Percentiles rank a stretch among this genome's conserved stretches.
Evolutionary conservation across 169 alveolate species (phyloP).

Genomic region (Plasmodium coatneyi): DNA sequence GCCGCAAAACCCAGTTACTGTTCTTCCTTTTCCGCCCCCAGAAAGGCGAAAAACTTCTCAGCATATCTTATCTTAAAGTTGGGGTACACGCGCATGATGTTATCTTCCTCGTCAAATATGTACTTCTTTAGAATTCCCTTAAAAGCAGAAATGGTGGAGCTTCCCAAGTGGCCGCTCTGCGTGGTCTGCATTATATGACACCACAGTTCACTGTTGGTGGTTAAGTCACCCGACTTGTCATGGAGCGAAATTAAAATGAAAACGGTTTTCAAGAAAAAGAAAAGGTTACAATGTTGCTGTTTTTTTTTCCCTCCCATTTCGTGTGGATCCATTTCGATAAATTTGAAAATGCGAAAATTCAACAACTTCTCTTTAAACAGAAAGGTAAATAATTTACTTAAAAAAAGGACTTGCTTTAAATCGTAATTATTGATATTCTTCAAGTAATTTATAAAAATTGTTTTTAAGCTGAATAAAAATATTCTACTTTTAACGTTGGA

Average conservation of each 20-base stretch:
- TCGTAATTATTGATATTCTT: slow-evolving; percentile 65
- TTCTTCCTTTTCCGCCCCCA: slow-evolving; percentile 7
- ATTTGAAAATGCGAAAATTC: slow-evolving; percentile 53
- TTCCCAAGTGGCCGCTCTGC: background rate
- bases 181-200: slow-evolving; percentile 8
- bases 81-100: slow-evolving; percentile 38
- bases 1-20: background rate
- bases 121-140: slow-evolving; percentile 59
- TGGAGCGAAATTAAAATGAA: slow-evolving; percentile 54
- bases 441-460: slow-evolving; percentile 56
- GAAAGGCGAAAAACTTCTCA: slow-evolving; percentile 25
- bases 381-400: slow-evolving; percentile 39
- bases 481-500: slow-evolving; percentile 52
- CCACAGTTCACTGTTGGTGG: slow-evolving; percentile 28
- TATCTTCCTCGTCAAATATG: slow-evolving; percentile 60
- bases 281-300: slow-evolving; percentile 6
- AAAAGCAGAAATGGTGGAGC: slow-evolving; percentile 11
- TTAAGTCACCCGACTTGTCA: background rate
- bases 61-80: slow-evolving; percentile 45
- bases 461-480: slow-evolving; percentile 68
- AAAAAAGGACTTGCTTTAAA: slow-evolving; percentile 48
- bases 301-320: background rate
- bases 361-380: slow-evolving; percentile 52
- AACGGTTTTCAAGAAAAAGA: slow-evolving; percentile 60
- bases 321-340: slow-evolving; percentile 21